Percentiles rank a stretch among this genome's conserved stretches.
phyloP scores from a whole-genome alignment of 2,329 filamentous ascomycete genomes.

The Colletotrichum sojae region DNA sequence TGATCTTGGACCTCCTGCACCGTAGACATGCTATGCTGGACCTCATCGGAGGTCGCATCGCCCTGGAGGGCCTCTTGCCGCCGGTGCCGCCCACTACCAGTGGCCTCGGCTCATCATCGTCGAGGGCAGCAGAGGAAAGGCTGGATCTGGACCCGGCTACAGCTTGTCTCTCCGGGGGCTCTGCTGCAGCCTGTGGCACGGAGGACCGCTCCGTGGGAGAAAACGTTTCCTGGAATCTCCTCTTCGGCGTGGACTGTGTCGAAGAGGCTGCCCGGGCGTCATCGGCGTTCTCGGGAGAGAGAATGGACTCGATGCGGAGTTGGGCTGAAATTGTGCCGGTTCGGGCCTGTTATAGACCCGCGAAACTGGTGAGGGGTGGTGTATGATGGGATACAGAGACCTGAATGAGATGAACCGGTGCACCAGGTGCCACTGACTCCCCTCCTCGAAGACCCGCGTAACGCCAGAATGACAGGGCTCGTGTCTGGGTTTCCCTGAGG shows the following conservation, averaged over 20 bases:
- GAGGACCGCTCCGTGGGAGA: slow-evolving; percentile 47
- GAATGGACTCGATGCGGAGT: slow-evolving; percentile 66
- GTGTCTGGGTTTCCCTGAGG: slow-evolving; percentile 13
- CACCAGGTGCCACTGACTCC: slow-evolving; percentile 30
- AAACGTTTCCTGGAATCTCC: slow-evolving; percentile 54
- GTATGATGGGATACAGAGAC: slow-evolving; percentile 13
- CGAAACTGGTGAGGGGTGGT: slow-evolving; percentile 48
- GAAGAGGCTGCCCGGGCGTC: slow-evolving; percentile 50
- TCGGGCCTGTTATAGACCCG: slow-evolving; percentile 53
- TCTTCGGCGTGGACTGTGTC: slow-evolving; percentile 52
- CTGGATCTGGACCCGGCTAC: slow-evolving; percentile 40
- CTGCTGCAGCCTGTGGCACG: slow-evolving; percentile 35
- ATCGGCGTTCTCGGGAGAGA: slow-evolving; percentile 61
- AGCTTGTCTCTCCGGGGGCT: slow-evolving; percentile 45
- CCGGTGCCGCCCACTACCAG: slow-evolving; percentile 11
- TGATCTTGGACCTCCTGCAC: slow-evolving; percentile 87
- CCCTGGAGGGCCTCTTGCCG: slow-evolving; percentile 57
- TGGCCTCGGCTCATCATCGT: slow-evolving; percentile 47
- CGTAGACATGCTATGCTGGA: slow-evolving; percentile 84
- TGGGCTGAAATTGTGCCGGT: slow-evolving; percentile 65
- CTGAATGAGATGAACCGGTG: slow-evolving; percentile 25
- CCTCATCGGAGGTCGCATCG: slow-evolving; percentile 72
- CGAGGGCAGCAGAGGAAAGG: slow-evolving; percentile 41
- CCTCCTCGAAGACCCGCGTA: slow-evolving; percentile 22
- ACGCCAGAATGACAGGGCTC: slow-evolving; percentile 28